Percentiles rank a stretch among this genome's conserved stretches.
Evolutionary conservation across 352 stramenopile species (phyloP).

Genomic region (Pythium grandisporangium): DNA sequence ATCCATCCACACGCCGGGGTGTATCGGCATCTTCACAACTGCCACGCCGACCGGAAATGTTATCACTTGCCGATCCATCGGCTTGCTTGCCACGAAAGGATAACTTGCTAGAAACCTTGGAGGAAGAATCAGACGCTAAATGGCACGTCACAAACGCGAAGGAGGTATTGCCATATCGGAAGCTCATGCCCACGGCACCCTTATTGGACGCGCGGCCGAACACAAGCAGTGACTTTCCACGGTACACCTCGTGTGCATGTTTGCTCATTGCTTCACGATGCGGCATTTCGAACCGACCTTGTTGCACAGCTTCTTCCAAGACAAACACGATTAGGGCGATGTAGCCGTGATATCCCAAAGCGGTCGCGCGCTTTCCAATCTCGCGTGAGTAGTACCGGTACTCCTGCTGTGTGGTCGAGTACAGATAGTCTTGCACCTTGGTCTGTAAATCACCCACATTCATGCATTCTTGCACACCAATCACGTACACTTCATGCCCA

Average conservation of each 20-base stretch:
- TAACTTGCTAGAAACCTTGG: conserved; percentile 30
- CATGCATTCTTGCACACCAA: conserved; percentile 90
- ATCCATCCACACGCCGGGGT: not conserved
- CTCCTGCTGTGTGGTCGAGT: conserved; percentile 32
- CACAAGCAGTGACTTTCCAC: conserved; percentile 67
- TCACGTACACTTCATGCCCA: conserved; percentile 83
- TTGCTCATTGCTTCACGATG: conserved; percentile 41
- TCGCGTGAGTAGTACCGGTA: conserved; percentile 74
- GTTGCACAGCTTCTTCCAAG: conserved; percentile 40
- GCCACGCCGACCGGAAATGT: too few relatives aligned
- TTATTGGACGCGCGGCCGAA: conserved; percentile 73
- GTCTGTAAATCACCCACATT: conserved; percentile 58
- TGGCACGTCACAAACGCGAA: conserved; percentile 75
- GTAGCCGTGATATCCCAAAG: conserved; percentile 80
- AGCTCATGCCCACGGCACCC: conserved; percentile 46
- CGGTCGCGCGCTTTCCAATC: conserved; percentile 72
- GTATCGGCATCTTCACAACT: too few relatives aligned
- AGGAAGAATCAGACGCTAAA: conserved; percentile 75
- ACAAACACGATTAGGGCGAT: conserved; percentile 85
- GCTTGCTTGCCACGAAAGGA: conserved; percentile 11
- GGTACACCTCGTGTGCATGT: conserved; percentile 59
- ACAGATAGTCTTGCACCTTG: conserved; percentile 57
- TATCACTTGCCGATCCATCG: not conserved
- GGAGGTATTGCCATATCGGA: conserved; percentile 50
- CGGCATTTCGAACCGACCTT: conserved; percentile 63